These are phyloP conservation scores for Nissolia schottii DNA, from an alignment of 306 rosid genomes.

Conservation along the genomic window DNA sequence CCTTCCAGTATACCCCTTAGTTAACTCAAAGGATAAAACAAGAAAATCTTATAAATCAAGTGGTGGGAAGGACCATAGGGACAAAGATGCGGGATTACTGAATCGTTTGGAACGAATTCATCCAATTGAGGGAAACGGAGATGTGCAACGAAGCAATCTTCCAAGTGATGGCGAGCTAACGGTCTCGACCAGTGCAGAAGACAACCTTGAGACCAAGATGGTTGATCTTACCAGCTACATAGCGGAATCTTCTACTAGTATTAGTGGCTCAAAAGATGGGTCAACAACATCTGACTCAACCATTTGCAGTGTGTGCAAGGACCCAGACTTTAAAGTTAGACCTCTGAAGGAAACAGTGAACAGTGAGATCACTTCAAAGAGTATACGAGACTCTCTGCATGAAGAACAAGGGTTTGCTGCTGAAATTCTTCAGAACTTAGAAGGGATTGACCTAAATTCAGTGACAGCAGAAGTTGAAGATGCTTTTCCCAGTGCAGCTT, in stretches of 20 bases:
- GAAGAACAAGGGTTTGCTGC: slow-evolving; percentile 34
- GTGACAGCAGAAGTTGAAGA: slow-evolving; percentile 34
- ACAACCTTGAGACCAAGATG: slow-evolving; percentile 66
- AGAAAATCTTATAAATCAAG: slow-evolving; percentile 39
- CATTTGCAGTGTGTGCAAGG: slow-evolving; percentile 51
- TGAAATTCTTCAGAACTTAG: slow-evolving; percentile 31
- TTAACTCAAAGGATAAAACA: slow-evolving; percentile 51
- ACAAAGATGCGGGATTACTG: slow-evolving; percentile 36
- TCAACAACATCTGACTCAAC: slow-evolving; percentile 59
- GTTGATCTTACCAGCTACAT: slow-evolving; percentile 54
- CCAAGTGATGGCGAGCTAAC: slow-evolving; percentile 30
- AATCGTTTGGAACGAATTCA: slow-evolving; percentile 43
- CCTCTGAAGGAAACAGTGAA: slow-evolving; percentile 35
- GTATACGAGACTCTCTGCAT: slow-evolving; percentile 30
- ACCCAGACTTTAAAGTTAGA: slow-evolving; percentile 34
- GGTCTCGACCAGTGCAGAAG: slow-evolving; percentile 46
- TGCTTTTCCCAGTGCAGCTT: slow-evolving; percentile 9
- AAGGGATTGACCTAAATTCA: slow-evolving; percentile 32
- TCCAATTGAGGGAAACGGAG: slow-evolving; percentile 39
- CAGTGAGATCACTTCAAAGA: slow-evolving; percentile 33
- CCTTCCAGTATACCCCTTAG: slow-evolving; percentile 58
- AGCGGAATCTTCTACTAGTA: slow-evolving; percentile 43
- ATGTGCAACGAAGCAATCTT: slow-evolving; percentile 25
- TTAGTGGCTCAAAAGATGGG: slow-evolving; percentile 58
- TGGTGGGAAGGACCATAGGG: slow-evolving; percentile 44